A percentile compares a stretch with the other conserved stretches of the same genome.
These are phyloP conservation scores for Glutinoglossum americanum DNA, from an alignment of 495 filamentous ascomycete species.

Conservation along the genomic window DNA sequence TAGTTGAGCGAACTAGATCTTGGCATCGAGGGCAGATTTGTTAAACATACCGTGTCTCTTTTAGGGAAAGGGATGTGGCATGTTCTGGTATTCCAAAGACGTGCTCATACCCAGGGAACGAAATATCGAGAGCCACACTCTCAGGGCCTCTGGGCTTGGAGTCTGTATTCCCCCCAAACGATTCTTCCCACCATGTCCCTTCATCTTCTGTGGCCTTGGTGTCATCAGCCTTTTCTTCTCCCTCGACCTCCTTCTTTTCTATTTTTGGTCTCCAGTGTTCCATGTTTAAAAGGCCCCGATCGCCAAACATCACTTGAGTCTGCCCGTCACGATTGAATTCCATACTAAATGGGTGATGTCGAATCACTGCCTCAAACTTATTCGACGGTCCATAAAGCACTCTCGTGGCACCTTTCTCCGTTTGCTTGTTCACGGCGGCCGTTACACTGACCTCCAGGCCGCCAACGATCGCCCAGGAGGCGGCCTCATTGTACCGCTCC, in stretches of 20 bases:
- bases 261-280: slow-evolving; percentile 91
- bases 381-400: slow-evolving; percentile 61
- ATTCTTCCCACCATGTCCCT: slow-evolving; percentile 92
- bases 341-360: slow-evolving; percentile 58
- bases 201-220: slow-evolving; percentile 49
- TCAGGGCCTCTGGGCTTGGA: slow-evolving; percentile 80
- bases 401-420: slow-evolving; percentile 43
- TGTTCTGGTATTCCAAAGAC: slow-evolving; percentile 94
- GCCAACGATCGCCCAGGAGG: slow-evolving; percentile 69
- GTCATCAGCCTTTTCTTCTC: slow-evolving; percentile 16
- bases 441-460: slow-evolving; percentile 45
- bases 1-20: neutral
- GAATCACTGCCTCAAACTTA: slow-evolving; percentile 60
- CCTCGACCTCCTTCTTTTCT: slow-evolving; percentile 32
- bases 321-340: slow-evolving; percentile 67
- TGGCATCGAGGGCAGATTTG: neutral
- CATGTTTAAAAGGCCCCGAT: slow-evolving; percentile 66
- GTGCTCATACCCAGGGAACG: slow-evolving; percentile 75
- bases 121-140: slow-evolving; percentile 74
- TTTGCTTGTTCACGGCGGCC: slow-evolving; percentile 34
- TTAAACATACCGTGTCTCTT: slow-evolving; percentile 45
- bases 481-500: slow-evolving; percentile 81
- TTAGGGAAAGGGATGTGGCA: slow-evolving; percentile 67
- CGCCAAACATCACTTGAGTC: slow-evolving; percentile 74
- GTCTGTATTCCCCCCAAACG: slow-evolving; percentile 84